Conservation (phyloP, 805 yeast species). For the Clavispora asparagi region DNA sequence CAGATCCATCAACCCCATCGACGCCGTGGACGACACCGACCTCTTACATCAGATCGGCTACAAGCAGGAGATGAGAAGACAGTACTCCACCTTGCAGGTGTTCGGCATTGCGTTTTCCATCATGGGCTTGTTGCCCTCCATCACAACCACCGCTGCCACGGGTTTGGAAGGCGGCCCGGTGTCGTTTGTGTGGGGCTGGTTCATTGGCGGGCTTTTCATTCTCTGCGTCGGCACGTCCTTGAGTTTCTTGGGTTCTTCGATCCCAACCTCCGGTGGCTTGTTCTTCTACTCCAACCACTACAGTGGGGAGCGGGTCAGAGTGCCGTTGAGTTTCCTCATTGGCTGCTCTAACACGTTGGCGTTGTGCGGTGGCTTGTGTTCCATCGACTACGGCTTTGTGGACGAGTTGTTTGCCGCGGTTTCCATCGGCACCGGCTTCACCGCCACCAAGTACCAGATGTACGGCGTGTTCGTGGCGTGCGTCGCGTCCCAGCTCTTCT, state of each 20-base stretch:
- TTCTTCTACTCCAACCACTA: constrained; percentile 8
- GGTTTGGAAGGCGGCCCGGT: constrained; percentile 9
- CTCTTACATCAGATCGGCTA: constrained; percentile 5
- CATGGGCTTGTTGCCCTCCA: constrained; percentile 5
- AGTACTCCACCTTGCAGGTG: constrained; percentile 3
- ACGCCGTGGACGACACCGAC: constrained; percentile 5
- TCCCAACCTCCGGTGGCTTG: constrained; percentile 11
- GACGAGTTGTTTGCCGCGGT: constrained; percentile 55
- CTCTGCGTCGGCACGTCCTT: constrained; percentile 5
- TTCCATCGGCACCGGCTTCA: constrained; percentile 43
- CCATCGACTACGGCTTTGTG: constrained; percentile 65
- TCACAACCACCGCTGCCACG: constrained; percentile 4
- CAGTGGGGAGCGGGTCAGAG: constrained; percentile 3
- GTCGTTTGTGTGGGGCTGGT: constrained; percentile 9
- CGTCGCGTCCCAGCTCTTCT: constrained; percentile 43
- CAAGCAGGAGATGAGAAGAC: constrained; percentile 4
- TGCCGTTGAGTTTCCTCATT: constrained; percentile 29
- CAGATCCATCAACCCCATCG: constrained; percentile 2
- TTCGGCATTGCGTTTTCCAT: constrained; percentile 6
- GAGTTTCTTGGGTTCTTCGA: constrained; percentile 8
- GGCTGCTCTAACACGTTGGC: constrained; percentile 68
- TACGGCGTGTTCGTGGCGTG: constrained; percentile 66
- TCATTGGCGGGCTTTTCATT: constrained; percentile 5
- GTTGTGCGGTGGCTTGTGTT: constrained; percentile 58
- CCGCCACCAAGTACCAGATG: constrained; percentile 44